Evolutionary conservation across 2,329 filamentous ascomycete species (phyloP), one percentile per base, ranked within the genome.

Genomic region (Fusarium goolgardi): DNA sequence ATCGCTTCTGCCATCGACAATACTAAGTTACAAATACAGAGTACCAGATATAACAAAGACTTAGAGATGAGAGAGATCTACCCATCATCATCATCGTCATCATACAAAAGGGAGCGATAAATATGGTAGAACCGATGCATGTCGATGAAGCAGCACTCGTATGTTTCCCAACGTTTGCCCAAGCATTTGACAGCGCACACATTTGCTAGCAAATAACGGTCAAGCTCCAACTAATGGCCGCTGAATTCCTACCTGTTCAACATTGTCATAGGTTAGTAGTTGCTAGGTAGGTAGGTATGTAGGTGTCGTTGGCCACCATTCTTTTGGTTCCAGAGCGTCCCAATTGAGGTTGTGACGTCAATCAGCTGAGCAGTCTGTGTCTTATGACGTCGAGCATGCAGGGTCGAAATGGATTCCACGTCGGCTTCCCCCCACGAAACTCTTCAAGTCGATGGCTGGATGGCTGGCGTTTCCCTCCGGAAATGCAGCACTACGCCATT

Each of bases 401-500:
- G 71, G 67, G 71, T 70, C 71, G 71, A 59, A 49, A 70, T 69
- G 46, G 47, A 44, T 50, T 56, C 59, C 25, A 39, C 37, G 37
- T 32, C 21, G 31, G 37, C 43, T 59, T 52, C 64, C 65, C 64
- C 65, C 62, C 66, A 66, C 53, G 62, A 67, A 59, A 59, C 44
- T 59, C 31, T 45, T 57, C 43, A 57, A 54, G 53, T 43, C 41
- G 40, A 34, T 43, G 52, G 51, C 29, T 63, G 67, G 54, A 56
- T 60, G 65, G 65, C 50, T 69, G 64, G 55, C 23, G 21, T 44
- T 54, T 34, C 50, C 39, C 34, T 41, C 32, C 46, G 18, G 32
- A 27, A 43, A 63, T 73, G 69, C 67, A 67, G 54, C 67, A 63
- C 69, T 55, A 73, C 71, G 71, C 71, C 69, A 73, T 70, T n/a